Evolutionary conservation across 2,329 filamentous ascomycete species (phyloP).

Genomic region (Colletotrichum salicis): DNA sequence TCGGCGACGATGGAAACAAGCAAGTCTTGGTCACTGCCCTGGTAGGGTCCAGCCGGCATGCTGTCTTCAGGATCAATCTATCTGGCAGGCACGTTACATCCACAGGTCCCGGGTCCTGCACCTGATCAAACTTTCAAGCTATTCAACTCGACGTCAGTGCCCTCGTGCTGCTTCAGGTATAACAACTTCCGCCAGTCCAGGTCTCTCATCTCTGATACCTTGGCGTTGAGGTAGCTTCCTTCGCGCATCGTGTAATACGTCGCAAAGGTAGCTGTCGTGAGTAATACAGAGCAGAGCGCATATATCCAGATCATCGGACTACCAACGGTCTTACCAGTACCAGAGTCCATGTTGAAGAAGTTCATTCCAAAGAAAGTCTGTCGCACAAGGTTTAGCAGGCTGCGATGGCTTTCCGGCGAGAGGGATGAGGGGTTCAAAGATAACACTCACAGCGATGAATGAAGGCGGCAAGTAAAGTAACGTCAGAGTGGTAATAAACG

Average conservation of each 20-base stretch:
- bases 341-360: not conserved
- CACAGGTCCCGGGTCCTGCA: too few relatives aligned
- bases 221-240: not conserved
- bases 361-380: not conserved
- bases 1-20: not conserved
- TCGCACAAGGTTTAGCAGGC: not conserved
- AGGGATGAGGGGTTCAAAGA: not conserved
- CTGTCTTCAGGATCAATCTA: not conserved
- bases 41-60: not conserved
- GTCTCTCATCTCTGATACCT: not conserved
- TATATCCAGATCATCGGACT: not conserved
- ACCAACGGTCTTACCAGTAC: not conserved
- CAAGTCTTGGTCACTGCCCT: not conserved
- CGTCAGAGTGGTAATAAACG: conserved; percentile 45
- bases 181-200: not conserved
- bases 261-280: not conserved
- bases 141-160: not conserved
- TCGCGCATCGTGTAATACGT: not conserved
- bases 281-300: not conserved
- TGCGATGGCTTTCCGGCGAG: too few relatives aligned
- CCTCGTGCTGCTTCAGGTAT: not conserved
- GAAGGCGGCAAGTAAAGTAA: conserved; percentile 47
- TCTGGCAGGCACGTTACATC: not conserved
- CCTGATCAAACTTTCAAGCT: not conserved
- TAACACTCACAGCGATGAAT: conserved; percentile 46